Conservation (phyloP, 2,329 filamentous ascomycete genomes). For the Helicocarpus griseus region DNA sequence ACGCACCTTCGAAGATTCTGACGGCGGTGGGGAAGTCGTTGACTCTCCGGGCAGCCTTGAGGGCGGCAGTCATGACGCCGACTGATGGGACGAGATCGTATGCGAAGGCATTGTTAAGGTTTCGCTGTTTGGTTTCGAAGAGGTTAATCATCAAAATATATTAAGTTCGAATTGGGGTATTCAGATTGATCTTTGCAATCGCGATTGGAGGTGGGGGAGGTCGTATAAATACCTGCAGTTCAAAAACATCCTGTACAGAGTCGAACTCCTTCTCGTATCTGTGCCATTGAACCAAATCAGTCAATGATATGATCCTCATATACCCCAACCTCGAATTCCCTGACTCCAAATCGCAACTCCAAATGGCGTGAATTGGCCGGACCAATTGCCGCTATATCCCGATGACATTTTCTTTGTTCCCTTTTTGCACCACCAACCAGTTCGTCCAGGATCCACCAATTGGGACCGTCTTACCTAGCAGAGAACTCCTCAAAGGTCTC, state of each 20-base stretch:
- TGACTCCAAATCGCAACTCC: background rate
- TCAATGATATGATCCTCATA: too few species aligned
- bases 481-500: conserved; percentile 99
- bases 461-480: conserved; percentile 62
- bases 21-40: conserved; percentile 98
- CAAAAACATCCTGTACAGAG: conserved; percentile 93
- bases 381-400: background rate
- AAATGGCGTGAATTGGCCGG: background rate
- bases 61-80: conserved; percentile 78
- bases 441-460: too few species aligned
- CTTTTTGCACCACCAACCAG: conserved; percentile 10
- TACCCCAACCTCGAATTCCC: too few species aligned
- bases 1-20: conserved; percentile 92
- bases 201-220: conserved; percentile 15
- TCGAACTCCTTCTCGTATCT: conserved; percentile 99
- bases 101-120: conserved; percentile 98
- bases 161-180: background rate
- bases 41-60: conserved; percentile 88
- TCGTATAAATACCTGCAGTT: conserved; percentile 70
- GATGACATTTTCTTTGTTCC: conserved; percentile 17
- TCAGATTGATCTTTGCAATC: conserved; percentile 8
- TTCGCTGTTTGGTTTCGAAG: conserved; percentile 49
- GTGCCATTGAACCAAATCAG: conserved; percentile 21
- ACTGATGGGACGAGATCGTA: conserved; percentile 98
- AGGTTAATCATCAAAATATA: background rate